Evolutionary conservation across 2,329 filamentous ascomycete genomes (phyloP).

Genomic region (Penicillium sp.): DNA sequence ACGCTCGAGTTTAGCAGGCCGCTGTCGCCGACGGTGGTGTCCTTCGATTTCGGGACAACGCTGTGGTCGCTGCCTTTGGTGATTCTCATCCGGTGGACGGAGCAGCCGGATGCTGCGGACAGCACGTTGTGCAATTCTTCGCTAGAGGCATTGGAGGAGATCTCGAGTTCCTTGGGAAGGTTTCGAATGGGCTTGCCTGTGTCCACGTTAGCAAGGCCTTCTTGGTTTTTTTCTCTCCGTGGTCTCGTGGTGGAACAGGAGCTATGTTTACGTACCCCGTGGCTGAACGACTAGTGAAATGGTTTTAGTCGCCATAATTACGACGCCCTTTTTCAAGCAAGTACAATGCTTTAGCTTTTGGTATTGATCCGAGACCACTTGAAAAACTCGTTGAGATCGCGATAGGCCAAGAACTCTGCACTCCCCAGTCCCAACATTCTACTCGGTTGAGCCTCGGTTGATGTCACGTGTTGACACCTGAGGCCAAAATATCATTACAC

Average conservation of each 20-base stretch:
- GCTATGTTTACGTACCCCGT: conserved; percentile 36
- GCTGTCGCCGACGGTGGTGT: conserved; percentile 52
- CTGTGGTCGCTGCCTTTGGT: conserved; percentile 63
- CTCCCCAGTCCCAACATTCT: conserved; percentile 4
- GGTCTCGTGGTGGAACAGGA: neutral
- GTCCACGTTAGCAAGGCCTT: conserved; percentile 13
- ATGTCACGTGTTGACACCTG: conserved; percentile 22
- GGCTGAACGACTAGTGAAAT: conserved; percentile 42
- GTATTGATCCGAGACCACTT: neutral
- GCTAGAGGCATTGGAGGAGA: conserved; percentile 50
- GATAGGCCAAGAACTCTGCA: conserved; percentile 8
- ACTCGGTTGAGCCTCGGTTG: conserved; percentile 17
- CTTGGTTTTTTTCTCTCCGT: conserved; percentile 1
- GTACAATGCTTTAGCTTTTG: conserved; percentile 4
- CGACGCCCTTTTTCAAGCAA: neutral
- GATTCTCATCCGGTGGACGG: conserved; percentile 58
- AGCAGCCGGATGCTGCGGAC: conserved; percentile 52
- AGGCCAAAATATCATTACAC: conserved; percentile 7
- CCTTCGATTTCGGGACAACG: conserved; percentile 52
- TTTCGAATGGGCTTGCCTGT: conserved; percentile 60
- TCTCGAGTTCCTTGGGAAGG: conserved; percentile 55
- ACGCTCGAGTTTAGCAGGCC: conserved; percentile 58
- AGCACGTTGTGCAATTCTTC: conserved; percentile 57
- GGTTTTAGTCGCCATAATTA: conserved; percentile 32
- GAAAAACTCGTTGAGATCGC: conserved; percentile 6